These are phyloP conservation scores for Penicillium olsonii DNA, from an alignment of 2,329 filamentous ascomycete genomes.

Conservation along the genomic window DNA sequence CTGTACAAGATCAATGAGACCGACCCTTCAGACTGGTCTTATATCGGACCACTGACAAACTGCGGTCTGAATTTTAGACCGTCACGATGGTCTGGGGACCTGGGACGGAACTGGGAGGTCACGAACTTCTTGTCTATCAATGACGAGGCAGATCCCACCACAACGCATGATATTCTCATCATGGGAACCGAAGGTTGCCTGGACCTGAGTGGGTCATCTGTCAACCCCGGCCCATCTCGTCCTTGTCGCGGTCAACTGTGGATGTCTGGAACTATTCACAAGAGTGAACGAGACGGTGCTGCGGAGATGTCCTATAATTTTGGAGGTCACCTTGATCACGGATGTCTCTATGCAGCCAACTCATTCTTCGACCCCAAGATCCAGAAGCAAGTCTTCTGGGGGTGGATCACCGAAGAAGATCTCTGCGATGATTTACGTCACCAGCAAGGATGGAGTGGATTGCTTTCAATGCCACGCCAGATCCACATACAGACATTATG, in stretches of 20 bases:
- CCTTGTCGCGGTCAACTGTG: constrained; percentile 7
- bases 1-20: not conserved
- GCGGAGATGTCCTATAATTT: not conserved
- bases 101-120: constrained; percentile 13
- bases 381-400: constrained; percentile 5
- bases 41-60: constrained; percentile 4
- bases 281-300: not conserved
- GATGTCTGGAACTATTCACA: constrained; percentile 5
- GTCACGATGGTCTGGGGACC: constrained; percentile 11
- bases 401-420: constrained; percentile 12
- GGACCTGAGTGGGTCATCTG: not conserved
- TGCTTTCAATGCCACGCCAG: not conserved
- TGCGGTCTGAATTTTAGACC: constrained; percentile 5
- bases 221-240: not conserved
- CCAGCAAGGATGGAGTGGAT: not conserved
- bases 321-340: constrained; percentile 9
- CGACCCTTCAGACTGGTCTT: constrained; percentile 1
- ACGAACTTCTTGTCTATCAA: constrained; percentile 7
- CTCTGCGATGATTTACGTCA: not conserved
- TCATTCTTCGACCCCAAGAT: constrained; percentile 11
- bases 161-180: not conserved
- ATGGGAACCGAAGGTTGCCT: not conserved
- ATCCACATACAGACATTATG: not conserved
- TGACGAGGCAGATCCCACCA: not conserved
- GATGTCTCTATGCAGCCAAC: constrained; percentile 12